Evolutionary conservation across 2,329 filamentous ascomycete genomes (phyloP).

Genomic region (Ambrosiella beaveri): DNA sequence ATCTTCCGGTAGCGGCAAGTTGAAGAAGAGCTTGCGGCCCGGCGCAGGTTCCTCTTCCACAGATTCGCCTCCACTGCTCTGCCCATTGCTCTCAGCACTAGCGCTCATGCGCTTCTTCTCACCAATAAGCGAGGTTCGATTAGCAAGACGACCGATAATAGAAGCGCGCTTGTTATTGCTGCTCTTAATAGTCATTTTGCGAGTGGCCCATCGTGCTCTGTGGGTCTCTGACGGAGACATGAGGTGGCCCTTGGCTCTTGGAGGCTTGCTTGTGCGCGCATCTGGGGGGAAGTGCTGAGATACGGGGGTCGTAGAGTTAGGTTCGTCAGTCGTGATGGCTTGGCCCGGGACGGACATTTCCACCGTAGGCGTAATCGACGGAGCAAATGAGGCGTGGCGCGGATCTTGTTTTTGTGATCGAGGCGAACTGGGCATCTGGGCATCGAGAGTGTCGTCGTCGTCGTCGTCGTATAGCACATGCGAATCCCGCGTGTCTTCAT

Average conservation of each 20-base stretch:
- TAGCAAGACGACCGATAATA: slow-evolving; percentile 58
- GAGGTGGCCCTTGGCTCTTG: slow-evolving; percentile 10
- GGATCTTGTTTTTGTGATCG: slow-evolving; percentile 8
- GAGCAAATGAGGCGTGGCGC: slow-evolving; percentile 12
- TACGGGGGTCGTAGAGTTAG: slow-evolving; percentile 9
- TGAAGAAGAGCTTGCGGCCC: slow-evolving; percentile 62
- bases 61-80: slow-evolving; percentile 21
- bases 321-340: slow-evolving; percentile 11
- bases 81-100: slow-evolving; percentile 19
- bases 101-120: slow-evolving; percentile 50
- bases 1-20: slow-evolving; percentile 57
- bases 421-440: slow-evolving; percentile 3
- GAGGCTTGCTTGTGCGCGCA: slow-evolving; percentile 8
- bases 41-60: slow-evolving; percentile 19
- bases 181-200: slow-evolving; percentile 59
- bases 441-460: slow-evolving; percentile 7
- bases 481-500: slow-evolving; percentile 11
- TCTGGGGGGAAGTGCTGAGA: slow-evolving; percentile 10
- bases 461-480: slow-evolving; percentile 8
- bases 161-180: slow-evolving; percentile 66
- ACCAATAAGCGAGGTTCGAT: slow-evolving; percentile 33
- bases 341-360: slow-evolving; percentile 11
- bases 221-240: slow-evolving; percentile 32
- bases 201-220: slow-evolving; percentile 90
- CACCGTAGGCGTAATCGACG: slow-evolving; percentile 8